A percentile compares a stretch with the other conserved stretches of the same genome.
Evolutionary conservation across 2,329 filamentous ascomycete species (phyloP).

Genomic region (Aspergillus hiratsukae): DNA sequence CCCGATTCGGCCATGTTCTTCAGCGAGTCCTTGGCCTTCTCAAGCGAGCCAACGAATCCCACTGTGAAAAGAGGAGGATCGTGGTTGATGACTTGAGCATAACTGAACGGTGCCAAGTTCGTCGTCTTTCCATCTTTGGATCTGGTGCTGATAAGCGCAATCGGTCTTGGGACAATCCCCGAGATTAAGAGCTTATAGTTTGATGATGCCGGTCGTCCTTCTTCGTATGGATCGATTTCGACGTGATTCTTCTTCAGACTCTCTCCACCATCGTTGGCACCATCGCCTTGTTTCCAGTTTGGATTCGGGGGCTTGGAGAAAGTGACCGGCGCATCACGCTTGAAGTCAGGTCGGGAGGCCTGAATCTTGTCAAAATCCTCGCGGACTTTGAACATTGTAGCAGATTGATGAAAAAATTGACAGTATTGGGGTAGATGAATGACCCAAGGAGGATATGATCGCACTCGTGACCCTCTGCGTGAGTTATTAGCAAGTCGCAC

Average conservation of each 20-base stretch:
- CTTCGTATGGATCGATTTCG: conserved; percentile 73
- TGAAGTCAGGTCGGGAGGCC: conserved; percentile 41
- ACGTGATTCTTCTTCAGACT: conserved; percentile 58
- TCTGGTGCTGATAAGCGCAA: conserved; percentile 60
- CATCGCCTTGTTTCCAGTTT: conserved; percentile 41
- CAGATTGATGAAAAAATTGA: conserved; percentile 18
- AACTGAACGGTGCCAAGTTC: conserved; percentile 85
- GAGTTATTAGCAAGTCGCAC: background rate
- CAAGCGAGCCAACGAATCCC: conserved; percentile 54
- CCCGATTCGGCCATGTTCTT: conserved; percentile 65
- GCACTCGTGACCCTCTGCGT: background rate
- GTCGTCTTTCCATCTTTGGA: conserved; percentile 58
- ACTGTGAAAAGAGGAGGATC: conserved; percentile 80
- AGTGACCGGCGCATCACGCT: conserved; percentile 27
- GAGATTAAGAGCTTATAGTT: conserved; percentile 95
- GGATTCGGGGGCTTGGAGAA: conserved; percentile 40
- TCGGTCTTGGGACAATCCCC: conserved; percentile 74
- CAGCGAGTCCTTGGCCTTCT: conserved; percentile 71
- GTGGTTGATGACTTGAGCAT: conserved; percentile 77
- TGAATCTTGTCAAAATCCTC: conserved; percentile 37
- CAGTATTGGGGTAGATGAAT: background rate
- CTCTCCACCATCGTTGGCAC: conserved; percentile 43
- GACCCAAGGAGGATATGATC: background rate
- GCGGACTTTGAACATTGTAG: conserved; percentile 20
- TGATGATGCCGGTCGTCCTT: conserved; percentile 60